Evolutionary conservation across 495 filamentous ascomycete species (phyloP).

Genomic region (Ramalina intermedia): DNA sequence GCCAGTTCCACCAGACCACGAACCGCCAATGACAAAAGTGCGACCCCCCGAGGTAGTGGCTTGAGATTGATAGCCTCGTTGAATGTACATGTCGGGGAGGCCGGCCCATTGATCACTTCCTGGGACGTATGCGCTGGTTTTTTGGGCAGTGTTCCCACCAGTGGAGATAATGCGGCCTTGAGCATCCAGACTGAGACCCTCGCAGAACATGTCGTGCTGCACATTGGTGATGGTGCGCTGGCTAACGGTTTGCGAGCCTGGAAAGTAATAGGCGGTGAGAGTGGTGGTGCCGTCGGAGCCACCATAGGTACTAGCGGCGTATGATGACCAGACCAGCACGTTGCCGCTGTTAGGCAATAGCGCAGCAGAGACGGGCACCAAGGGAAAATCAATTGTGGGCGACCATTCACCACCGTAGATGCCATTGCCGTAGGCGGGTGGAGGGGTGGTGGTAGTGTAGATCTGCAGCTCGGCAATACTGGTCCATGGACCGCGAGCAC

Average conservation of each 20-base stretch:
- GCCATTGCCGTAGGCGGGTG: slow-evolving; percentile 1
- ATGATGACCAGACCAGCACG: slow-evolving; percentile 32
- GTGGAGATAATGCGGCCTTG: slow-evolving; percentile 36
- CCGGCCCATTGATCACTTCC: slow-evolving; percentile 2
- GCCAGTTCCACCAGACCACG: slow-evolving; percentile 33
- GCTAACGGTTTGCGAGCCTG: slow-evolving; percentile 16
- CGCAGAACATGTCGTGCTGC: slow-evolving; percentile 48
- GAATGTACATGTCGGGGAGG: slow-evolving; percentile 25
- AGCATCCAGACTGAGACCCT: slow-evolving; percentile 36
- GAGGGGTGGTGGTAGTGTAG: neutral
- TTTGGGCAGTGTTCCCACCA: slow-evolving; percentile 31
- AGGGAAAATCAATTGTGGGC: slow-evolving; percentile 35
- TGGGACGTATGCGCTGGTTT: slow-evolving; percentile 30
- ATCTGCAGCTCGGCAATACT: slow-evolving; percentile 22
- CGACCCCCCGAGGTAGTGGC: slow-evolving; percentile 35
- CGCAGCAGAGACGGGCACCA: slow-evolving; percentile 31
- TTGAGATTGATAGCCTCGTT: slow-evolving; percentile 42
- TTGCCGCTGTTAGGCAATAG: slow-evolving; percentile 22
- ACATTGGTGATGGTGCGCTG: slow-evolving; percentile 28
- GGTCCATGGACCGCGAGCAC: slow-evolving; percentile 21
- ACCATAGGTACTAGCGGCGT: slow-evolving; percentile 22
- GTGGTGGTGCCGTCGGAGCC: slow-evolving; percentile 25
- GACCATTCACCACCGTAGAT: slow-evolving; percentile 25
- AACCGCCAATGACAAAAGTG: slow-evolving; percentile 45
- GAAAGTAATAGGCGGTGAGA: slow-evolving; percentile 29